phyloP scores from a whole-genome alignment of 1,284 basidiomycete genomes.

The Trametes polyzona region DNA sequence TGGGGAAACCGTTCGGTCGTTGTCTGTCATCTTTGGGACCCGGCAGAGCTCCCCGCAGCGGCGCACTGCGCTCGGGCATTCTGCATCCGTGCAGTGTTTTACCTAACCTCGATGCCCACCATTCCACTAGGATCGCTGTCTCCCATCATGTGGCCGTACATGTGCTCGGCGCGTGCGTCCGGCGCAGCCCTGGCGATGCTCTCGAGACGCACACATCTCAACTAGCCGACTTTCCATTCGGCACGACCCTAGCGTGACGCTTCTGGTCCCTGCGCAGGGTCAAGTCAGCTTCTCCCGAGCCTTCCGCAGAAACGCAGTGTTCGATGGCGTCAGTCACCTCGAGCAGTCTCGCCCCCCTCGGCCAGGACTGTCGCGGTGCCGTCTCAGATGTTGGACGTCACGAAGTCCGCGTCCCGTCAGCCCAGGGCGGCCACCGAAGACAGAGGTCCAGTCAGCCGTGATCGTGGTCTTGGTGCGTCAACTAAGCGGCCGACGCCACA shows the following conservation, averaged over 20 bases:
- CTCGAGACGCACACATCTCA: too few relatives aligned
- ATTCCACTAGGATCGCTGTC: neutral
- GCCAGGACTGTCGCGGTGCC: too few relatives aligned
- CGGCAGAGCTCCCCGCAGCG: too few relatives aligned
- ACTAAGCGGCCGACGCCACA: too few relatives aligned
- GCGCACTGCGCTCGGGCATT: too few relatives aligned
- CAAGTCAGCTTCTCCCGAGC: neutral
- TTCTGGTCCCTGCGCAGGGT: neutral
- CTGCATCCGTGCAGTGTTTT: neutral
- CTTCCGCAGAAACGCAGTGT: neutral
- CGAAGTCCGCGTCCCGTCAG: too few relatives aligned
- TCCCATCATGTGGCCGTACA: slow-evolving; percentile 12
- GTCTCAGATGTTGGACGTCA: neutral
- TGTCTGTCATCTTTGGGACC: too few relatives aligned
- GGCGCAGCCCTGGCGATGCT: neutral
- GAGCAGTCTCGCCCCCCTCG: neutral
- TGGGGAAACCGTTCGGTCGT: too few relatives aligned
- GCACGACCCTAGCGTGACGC: neutral
- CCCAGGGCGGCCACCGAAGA: too few relatives aligned
- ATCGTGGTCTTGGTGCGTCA: too few relatives aligned
- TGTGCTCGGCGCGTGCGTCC: slow-evolving; percentile 4
- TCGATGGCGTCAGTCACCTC: neutral
- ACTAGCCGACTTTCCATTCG: too few relatives aligned
- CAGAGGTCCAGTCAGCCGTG: too few relatives aligned
- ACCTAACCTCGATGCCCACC: neutral